These are phyloP conservation scores for Daphne laureola DNA, from an alignment of 441 rosid species.

Conservation along the genomic window DNA sequence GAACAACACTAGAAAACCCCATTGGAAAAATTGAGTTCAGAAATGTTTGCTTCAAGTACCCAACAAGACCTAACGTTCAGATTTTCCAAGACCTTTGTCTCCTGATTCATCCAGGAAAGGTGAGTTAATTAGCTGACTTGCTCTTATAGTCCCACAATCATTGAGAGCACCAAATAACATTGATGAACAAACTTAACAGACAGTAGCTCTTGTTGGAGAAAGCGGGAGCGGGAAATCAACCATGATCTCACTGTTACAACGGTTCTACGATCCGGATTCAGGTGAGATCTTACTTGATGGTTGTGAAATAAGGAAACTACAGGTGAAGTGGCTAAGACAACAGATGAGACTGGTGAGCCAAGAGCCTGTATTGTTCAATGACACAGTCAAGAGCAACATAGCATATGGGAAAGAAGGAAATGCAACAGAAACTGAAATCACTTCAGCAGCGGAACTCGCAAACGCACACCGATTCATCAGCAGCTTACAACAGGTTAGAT, in stretches of 20 bases:
- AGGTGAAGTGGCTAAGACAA: conserved; percentile 66
- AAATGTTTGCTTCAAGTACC: conserved; percentile 63
- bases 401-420: conserved; percentile 63
- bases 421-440: conserved; percentile 49
- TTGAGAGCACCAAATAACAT: not conserved
- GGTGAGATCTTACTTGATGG: conserved; percentile 71
- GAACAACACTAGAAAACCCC: conserved; percentile 35
- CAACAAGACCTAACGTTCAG: conserved; percentile 67
- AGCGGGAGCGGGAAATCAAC: conserved; percentile 87
- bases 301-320: conserved; percentile 41
- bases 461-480: conserved; percentile 79
- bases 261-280: conserved; percentile 72
- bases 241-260: conserved; percentile 52
- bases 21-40: conserved; percentile 60
- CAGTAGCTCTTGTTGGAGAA: conserved; percentile 84
- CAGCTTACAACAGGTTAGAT: conserved; percentile 46
- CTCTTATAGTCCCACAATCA: not conserved
- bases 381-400: conserved; percentile 64
- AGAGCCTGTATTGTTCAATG: conserved; percentile 77
- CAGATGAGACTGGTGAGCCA: conserved; percentile 79
- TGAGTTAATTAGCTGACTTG: conserved; percentile 10
- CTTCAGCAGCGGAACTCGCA: conserved; percentile 54
- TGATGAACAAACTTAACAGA: conserved; percentile 27
- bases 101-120: conserved; percentile 66
- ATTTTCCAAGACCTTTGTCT: conserved; percentile 55